Evolutionary conservation across 2,329 filamentous ascomycete genomes (phyloP).

Genomic region (Chaetomium globosum): DNA sequence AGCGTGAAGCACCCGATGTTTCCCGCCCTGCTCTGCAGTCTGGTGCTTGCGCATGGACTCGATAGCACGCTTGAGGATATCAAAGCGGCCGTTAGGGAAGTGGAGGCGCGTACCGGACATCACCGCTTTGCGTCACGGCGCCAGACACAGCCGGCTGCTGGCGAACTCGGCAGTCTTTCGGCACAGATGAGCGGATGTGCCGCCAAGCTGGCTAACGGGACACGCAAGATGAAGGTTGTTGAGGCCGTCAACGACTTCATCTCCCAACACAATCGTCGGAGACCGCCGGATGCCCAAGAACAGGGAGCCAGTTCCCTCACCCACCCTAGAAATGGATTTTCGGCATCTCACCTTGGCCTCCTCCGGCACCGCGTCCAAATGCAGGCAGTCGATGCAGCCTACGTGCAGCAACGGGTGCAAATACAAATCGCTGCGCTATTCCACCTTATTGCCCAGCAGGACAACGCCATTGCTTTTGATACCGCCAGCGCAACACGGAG

Average conservation of each 20-base stretch:
- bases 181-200: slow-evolving; percentile 43
- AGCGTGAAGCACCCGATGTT: background rate
- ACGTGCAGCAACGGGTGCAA: background rate
- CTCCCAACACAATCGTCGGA: slow-evolving; percentile 12
- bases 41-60: slow-evolving; percentile 37
- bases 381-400: background rate
- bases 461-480: background rate
- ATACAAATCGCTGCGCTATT: background rate
- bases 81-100: slow-evolving; percentile 40
- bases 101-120: slow-evolving; percentile 45
- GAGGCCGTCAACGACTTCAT: slow-evolving; percentile 44
- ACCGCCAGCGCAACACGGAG: slow-evolving; percentile 37
- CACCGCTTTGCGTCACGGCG: slow-evolving; percentile 40
- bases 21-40: background rate
- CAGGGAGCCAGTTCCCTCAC: background rate
- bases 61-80: slow-evolving; percentile 41
- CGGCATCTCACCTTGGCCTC: background rate
- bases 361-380: background rate
- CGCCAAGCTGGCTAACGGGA: slow-evolving; percentile 45
- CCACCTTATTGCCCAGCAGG: background rate
- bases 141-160: slow-evolving; percentile 38
- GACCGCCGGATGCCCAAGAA: background rate
- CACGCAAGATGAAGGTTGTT: slow-evolving; percentile 44
- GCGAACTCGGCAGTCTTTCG: slow-evolving; percentile 41
- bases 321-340: background rate